phyloP scores from a whole-genome alignment of 2,329 filamentous ascomycete genomes.

The Colletotrichum tofieldiae region DNA sequence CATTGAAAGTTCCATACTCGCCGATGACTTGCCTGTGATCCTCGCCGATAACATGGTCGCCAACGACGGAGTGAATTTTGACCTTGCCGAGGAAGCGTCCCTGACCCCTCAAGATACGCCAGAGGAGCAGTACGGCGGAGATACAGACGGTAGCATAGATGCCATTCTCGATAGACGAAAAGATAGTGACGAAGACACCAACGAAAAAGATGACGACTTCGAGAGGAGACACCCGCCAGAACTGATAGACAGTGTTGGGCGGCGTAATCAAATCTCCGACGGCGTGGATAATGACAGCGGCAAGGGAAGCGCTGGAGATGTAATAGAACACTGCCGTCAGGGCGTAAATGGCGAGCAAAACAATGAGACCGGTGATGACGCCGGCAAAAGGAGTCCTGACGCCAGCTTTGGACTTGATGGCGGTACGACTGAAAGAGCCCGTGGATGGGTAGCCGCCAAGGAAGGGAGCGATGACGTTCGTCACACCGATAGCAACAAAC shows the following conservation, averaged over 20 bases:
- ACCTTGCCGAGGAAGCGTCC: slow-evolving; percentile 89
- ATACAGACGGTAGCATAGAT: slow-evolving; percentile 89
- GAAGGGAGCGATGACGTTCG: slow-evolving; percentile 92
- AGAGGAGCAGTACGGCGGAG: slow-evolving; percentile 84
- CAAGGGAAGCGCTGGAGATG: slow-evolving; percentile 85
- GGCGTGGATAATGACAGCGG: slow-evolving; percentile 95
- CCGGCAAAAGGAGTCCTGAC: slow-evolving; percentile 93
- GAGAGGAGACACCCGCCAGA: slow-evolving; percentile 92
- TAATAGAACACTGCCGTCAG: slow-evolving; percentile 93
- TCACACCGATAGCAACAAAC: slow-evolving; percentile 92
- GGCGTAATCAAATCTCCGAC: slow-evolving; percentile 93
- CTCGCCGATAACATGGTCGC: slow-evolving; percentile 80
- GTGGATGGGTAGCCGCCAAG: slow-evolving; percentile 93
- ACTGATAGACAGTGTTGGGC: slow-evolving; percentile 92
- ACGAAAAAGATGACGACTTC: slow-evolving; percentile 95
- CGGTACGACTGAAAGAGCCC: slow-evolving; percentile 95
- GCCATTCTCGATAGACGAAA: slow-evolving; percentile 90
- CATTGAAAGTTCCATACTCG: slow-evolving; percentile 72
- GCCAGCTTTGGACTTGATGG: slow-evolving; percentile 97
- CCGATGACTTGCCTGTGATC: slow-evolving; percentile 63
- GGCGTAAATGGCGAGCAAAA: slow-evolving; percentile 91
- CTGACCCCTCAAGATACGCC: slow-evolving; percentile 85
- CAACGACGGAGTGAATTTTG: slow-evolving; percentile 86
- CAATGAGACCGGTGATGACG: slow-evolving; percentile 87
- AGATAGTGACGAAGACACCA: slow-evolving; percentile 91